Percentiles rank a stretch among this genome's conserved stretches.
Conservation (phyloP, 805 yeast species). For the Candida chauliodis region DNA sequence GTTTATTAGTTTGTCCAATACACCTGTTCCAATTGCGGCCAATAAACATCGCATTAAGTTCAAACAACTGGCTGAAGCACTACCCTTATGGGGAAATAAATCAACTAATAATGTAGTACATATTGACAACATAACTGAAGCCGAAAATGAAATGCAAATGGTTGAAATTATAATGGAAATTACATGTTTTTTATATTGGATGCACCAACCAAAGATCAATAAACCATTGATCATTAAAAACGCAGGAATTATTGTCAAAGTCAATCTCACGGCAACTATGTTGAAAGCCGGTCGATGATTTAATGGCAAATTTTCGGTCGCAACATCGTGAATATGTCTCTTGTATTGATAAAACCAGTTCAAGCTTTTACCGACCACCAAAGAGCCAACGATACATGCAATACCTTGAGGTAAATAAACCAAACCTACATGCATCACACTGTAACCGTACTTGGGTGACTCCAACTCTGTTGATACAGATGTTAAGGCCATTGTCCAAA, state of each 20-base stretch:
- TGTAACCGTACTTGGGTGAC: slow-evolving; percentile 43
- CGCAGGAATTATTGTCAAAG: slow-evolving; percentile 30
- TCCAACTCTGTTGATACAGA: slow-evolving; percentile 57
- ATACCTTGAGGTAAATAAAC: slow-evolving; percentile 75
- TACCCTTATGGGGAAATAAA: slow-evolving; percentile 63
- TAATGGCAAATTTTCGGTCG: slow-evolving; percentile 11
- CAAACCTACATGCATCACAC: slow-evolving; percentile 59
- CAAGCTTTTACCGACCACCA: slow-evolving; percentile 53
- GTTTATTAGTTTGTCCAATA: slow-evolving; percentile 55
- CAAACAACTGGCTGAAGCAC: slow-evolving; percentile 70
- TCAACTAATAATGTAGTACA: slow-evolving; percentile 73
- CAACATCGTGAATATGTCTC: slow-evolving; percentile 18
- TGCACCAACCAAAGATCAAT: slow-evolving; percentile 68
- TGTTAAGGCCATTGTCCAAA: slow-evolving; percentile 69
- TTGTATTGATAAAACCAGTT: slow-evolving; percentile 46
- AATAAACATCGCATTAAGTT: slow-evolving; percentile 71
- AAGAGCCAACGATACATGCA: slow-evolving; percentile 59
- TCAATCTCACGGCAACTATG: slow-evolving; percentile 52
- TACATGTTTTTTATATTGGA: slow-evolving; percentile 44
- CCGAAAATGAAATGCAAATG: slow-evolving; percentile 54
- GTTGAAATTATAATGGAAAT: slow-evolving; percentile 57
- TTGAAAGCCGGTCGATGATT: slow-evolving; percentile 44
- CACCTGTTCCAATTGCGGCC: slow-evolving; percentile 70
- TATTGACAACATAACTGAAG: slow-evolving; percentile 55
- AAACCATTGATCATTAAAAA: slow-evolving; percentile 33